phyloP scores from a whole-genome alignment of 2,329 filamentous ascomycete species.

The Penicillium occitanis region DNA sequence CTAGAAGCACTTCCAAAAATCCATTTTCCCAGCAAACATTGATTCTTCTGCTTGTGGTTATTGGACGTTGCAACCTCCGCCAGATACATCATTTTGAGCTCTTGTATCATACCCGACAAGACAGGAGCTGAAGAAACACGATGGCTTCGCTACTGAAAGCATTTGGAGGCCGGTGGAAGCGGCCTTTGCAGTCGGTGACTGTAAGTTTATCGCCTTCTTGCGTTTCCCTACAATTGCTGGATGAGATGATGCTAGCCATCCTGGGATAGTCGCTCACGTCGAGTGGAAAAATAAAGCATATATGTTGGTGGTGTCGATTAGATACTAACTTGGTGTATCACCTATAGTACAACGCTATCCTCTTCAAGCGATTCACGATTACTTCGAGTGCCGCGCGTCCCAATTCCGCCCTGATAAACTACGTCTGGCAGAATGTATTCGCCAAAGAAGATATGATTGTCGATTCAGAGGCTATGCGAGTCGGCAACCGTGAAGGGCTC shows the following conservation, averaged over 20 bases:
- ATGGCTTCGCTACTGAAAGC: neutral
- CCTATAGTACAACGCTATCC: neutral
- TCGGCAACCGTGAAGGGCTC: neutral
- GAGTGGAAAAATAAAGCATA: neutral
- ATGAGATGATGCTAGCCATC: neutral
- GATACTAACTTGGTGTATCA: neutral
- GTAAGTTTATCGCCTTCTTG: neutral
- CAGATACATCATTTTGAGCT: neutral
- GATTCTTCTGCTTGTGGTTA: neutral
- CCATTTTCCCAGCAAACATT: neutral
- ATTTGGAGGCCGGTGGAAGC: neutral
- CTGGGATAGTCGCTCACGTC: neutral
- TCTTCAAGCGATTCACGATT: neutral
- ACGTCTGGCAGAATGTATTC: neutral
- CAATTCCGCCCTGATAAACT: neutral
- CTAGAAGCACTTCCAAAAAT: neutral
- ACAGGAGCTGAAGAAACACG: neutral
- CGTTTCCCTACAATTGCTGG: neutral
- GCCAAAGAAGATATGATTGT: neutral
- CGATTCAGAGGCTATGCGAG: neutral
- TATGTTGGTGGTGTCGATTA: neutral
- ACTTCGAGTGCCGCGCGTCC: neutral
- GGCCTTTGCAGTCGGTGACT: neutral
- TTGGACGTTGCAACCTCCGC: neutral
- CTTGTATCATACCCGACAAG: neutral